A percentile compares a stretch with the other conserved stretches of the same genome.
Conservation (phyloP, 192 early-diverging fungal species). For the Podila horticola region DNA sequence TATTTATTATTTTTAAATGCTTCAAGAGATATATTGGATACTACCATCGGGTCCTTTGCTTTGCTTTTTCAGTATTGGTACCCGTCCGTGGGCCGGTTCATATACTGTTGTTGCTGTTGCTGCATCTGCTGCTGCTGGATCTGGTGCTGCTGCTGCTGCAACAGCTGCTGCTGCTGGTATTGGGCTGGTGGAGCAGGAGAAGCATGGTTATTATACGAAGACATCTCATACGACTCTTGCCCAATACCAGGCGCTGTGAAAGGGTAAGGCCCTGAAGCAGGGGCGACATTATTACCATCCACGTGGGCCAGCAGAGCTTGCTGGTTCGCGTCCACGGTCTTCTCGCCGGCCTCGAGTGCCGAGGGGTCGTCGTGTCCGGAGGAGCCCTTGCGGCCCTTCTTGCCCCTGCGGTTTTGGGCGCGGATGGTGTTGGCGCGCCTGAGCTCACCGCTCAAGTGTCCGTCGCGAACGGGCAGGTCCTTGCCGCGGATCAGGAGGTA, state of each 20-base stretch:
- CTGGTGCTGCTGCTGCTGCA: slow-evolving; percentile 19
- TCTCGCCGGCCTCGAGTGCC: slow-evolving; percentile 16
- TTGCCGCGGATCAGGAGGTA: slow-evolving; percentile 12
- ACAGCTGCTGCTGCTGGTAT: slow-evolving; percentile 21
- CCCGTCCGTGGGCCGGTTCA: slow-evolving; percentile 9
- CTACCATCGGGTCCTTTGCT: no score
- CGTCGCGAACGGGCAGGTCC: slow-evolving; percentile 28
- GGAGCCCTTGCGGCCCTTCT: slow-evolving; percentile 4
- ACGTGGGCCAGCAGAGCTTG: slow-evolving; percentile 15
- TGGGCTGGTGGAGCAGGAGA: slow-evolving; percentile 3
- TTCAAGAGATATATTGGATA: no score
- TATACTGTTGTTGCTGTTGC: slow-evolving; percentile 14
- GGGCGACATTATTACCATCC: slow-evolving; percentile 11
- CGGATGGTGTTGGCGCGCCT: slow-evolving; percentile 38
- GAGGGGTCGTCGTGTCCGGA: background rate
- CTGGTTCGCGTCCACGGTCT: slow-evolving; percentile 1
- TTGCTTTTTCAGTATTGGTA: slow-evolving; percentile 19
- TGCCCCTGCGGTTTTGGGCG: background rate
- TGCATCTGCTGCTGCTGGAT: slow-evolving; percentile 9
- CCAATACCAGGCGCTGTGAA: slow-evolving; percentile 9
- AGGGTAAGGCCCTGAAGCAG: background rate
- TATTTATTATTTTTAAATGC: no score
- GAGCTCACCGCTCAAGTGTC: slow-evolving; percentile 24
- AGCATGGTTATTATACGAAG: background rate
- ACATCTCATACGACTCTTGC: slow-evolving; percentile 23